Conservation (phyloP, 768 basidiomycete species). For the Leccinum fibrillosum region DNA sequence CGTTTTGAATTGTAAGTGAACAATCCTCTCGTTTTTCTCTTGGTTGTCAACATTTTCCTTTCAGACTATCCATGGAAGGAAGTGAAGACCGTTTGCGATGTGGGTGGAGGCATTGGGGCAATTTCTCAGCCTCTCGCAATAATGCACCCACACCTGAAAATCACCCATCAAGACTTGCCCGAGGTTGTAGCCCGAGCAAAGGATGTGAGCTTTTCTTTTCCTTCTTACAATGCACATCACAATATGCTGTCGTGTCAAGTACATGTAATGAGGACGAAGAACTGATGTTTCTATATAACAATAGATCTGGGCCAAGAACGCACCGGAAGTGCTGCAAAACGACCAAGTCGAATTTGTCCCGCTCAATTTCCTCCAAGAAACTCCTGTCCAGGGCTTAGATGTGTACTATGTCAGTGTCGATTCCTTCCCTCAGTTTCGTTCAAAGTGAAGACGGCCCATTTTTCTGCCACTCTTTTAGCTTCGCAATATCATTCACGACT, state of each 20-base stretch:
- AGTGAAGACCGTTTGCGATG: not conserved
- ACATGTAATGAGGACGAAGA: not conserved
- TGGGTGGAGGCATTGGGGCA: not conserved
- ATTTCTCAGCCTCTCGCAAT: not conserved
- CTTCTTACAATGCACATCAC: not conserved
- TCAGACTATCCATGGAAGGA: not conserved
- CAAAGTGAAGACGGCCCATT: not conserved
- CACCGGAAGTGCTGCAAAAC: slow-evolving; percentile 8
- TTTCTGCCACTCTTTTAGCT: slow-evolving; percentile 5
- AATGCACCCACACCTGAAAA: not conserved
- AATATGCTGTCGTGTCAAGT: too few species aligned
- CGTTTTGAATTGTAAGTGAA: not conserved
- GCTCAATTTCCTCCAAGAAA: not conserved
- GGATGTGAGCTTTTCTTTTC: not conserved
- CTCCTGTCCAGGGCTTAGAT: not conserved
- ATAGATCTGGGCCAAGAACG: not conserved
- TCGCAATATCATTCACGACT: slow-evolving; percentile 33
- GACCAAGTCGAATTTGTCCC: slow-evolving; percentile 1
- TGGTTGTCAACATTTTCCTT: not conserved
- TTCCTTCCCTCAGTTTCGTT: not conserved
- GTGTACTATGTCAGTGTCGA: not conserved
- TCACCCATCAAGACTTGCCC: not conserved
- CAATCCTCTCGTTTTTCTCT: not conserved
- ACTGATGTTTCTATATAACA: not conserved
- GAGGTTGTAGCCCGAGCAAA: not conserved